Percentiles rank a stretch among this genome's conserved stretches.
phyloP scores from a whole-genome alignment of 2,329 filamentous ascomycete species.

The Fusarium xyrophilum region DNA sequence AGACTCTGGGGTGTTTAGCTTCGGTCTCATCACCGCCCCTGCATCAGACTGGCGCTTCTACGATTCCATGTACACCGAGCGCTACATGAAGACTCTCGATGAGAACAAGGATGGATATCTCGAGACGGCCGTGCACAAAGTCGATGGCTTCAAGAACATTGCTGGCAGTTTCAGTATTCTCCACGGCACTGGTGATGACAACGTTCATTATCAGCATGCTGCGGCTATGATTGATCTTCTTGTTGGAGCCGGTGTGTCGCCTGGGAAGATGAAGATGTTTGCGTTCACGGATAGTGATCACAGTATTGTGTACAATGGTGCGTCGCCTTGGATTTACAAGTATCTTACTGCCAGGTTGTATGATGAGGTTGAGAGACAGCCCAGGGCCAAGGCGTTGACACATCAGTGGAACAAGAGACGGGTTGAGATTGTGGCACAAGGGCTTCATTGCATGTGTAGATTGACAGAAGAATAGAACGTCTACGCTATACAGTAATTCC shows the following conservation, averaged over 20 bases:
- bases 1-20: constrained; percentile 65
- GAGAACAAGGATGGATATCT: constrained; percentile 67
- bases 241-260: constrained; percentile 64
- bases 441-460: rapidly evolving
- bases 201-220: constrained; percentile 73
- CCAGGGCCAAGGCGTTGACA: constrained; percentile 43
- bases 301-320: constrained; percentile 64
- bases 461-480: not conserved
- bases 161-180: constrained; percentile 67
- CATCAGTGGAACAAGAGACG: constrained; percentile 48
- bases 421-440: not conserved
- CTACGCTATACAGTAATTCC: rapidly evolving
- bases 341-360: constrained; percentile 67
- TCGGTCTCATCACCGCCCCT: constrained; percentile 69
- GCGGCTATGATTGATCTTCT: constrained; percentile 68
- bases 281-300: constrained; percentile 73
- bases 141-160: constrained; percentile 67
- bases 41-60: constrained; percentile 76
- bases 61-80: constrained; percentile 74
- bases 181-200: constrained; percentile 74
- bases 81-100: constrained; percentile 71
- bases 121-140: constrained; percentile 63
- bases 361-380: constrained; percentile 64
- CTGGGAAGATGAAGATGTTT: constrained; percentile 67
- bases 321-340: constrained; percentile 64